Conservation (phyloP, 2,329 filamentous ascomycete species). For the Pseudogymnoascus sp. region DNA sequence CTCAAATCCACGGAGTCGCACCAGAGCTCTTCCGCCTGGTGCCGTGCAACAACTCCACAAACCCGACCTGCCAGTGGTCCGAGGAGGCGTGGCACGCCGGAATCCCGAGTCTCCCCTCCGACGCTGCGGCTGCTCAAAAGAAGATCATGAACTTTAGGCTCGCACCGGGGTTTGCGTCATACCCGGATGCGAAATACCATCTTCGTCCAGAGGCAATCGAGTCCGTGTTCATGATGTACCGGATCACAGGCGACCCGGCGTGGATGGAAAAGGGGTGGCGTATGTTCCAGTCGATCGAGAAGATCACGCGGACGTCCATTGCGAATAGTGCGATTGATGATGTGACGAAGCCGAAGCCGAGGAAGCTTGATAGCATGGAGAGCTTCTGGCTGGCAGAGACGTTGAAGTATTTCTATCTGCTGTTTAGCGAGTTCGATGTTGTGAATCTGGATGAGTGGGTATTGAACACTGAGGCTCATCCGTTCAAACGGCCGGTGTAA, state of each 20-base stretch:
- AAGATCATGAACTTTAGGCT: slow-evolving; percentile 24
- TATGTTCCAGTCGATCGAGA: slow-evolving; percentile 38
- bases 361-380: slow-evolving; percentile 51
- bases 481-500: slow-evolving; percentile 16
- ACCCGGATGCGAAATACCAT: slow-evolving; percentile 39
- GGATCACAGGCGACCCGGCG: slow-evolving; percentile 15
- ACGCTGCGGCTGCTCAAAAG: neutral
- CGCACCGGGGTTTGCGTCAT: slow-evolving; percentile 42
- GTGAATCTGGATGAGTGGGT: slow-evolving; percentile 60
- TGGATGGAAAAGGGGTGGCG: slow-evolving; percentile 38
- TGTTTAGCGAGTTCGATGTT: slow-evolving; percentile 60
- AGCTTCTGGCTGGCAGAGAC: slow-evolving; percentile 60
- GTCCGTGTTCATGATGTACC: slow-evolving; percentile 55
- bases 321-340: slow-evolving; percentile 36
- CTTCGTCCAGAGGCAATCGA: slow-evolving; percentile 56
- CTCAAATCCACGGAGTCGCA: slow-evolving; percentile 57
- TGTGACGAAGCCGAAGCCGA: slow-evolving; percentile 22
- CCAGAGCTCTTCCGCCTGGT: slow-evolving; percentile 47
- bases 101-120: neutral
- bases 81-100: slow-evolving; percentile 20
- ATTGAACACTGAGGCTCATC: slow-evolving; percentile 36
- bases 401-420: slow-evolving; percentile 77
- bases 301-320: slow-evolving; percentile 33
- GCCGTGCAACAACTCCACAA: slow-evolving; percentile 42
- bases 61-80: slow-evolving; percentile 44